phyloP scores from a whole-genome alignment of 768 basidiomycete species.

The Pleurotus tuber-regium region DNA sequence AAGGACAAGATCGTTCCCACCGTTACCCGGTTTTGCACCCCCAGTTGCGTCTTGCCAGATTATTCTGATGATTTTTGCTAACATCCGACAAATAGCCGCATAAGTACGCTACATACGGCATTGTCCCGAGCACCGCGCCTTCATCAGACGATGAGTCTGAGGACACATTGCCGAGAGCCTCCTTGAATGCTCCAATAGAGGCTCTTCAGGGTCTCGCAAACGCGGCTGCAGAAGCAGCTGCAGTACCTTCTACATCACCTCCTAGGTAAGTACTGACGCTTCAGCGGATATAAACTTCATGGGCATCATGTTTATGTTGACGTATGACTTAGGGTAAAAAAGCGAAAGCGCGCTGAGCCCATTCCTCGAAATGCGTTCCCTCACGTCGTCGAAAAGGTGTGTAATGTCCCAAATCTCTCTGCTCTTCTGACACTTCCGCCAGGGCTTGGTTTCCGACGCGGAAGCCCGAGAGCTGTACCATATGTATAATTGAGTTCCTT shows the following conservation, averaged over 20 bases:
- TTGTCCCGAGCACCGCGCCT: slow-evolving; percentile 77
- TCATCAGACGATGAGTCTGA: slow-evolving; percentile 93
- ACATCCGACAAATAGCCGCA: slow-evolving; percentile 54
- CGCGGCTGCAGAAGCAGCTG: slow-evolving; percentile 91
- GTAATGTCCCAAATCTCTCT: slow-evolving; percentile 9
- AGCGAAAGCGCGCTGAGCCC: slow-evolving; percentile 81
- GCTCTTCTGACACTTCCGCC: slow-evolving; percentile 12
- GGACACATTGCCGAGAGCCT: slow-evolving; percentile 79
- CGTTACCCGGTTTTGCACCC: slow-evolving; percentile 88
- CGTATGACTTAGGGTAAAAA: slow-evolving; percentile 58
- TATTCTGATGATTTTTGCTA: slow-evolving; percentile 15
- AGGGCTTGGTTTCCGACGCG: slow-evolving; percentile 82
- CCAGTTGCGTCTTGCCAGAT: slow-evolving; percentile 51
- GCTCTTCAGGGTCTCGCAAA: slow-evolving; percentile 93
- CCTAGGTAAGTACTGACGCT: slow-evolving; percentile 45
- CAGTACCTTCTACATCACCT: slow-evolving; percentile 64
- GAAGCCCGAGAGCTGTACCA: slow-evolving; percentile 92
- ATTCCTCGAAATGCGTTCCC: slow-evolving; percentile 85
- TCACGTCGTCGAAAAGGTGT: slow-evolving; percentile 84
- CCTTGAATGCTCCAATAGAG: slow-evolving; percentile 90
- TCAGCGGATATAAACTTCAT: not conserved
- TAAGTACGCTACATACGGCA: slow-evolving; percentile 89
- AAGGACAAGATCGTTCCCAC: slow-evolving; percentile 61
- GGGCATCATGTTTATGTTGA: too few species aligned
- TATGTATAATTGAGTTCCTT: slow-evolving; percentile 56